Percentiles rank a stretch among this genome's conserved stretches.
These are phyloP conservation scores for Talaromyces sp. DNA, from an alignment of 2,329 filamentous ascomycete genomes.

Conservation along the genomic window DNA sequence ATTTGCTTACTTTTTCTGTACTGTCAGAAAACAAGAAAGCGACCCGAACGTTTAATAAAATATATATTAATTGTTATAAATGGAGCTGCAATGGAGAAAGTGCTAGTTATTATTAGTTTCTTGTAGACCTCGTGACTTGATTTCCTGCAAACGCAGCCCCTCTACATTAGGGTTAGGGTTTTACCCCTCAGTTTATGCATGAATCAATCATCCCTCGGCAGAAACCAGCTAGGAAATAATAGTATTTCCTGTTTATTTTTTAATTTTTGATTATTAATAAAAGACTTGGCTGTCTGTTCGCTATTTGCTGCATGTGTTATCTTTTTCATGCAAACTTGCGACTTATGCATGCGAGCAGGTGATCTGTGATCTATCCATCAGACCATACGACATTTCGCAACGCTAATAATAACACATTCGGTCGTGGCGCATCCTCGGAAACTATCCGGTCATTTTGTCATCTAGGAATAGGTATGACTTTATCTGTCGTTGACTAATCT, in stretches of 20 bases:
- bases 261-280: background rate
- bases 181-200: background rate
- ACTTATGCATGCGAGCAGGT: background rate
- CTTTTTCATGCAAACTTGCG: no score
- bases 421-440: background rate
- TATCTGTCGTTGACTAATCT: no score
- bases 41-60: background rate
- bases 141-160: background rate
- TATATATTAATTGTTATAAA: background rate
- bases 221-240: background rate
- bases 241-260: background rate
- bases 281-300: background rate
- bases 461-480: no score
- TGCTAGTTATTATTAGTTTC: background rate
- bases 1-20: background rate
- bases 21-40: background rate
- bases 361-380: background rate
- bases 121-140: background rate
- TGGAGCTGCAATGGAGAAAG: background rate
- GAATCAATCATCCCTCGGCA: no score
- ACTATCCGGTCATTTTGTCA: background rate
- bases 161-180: background rate
- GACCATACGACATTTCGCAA: no score
- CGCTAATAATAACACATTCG: no score
- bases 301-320: background rate